These are phyloP conservation scores for Suillus hirtellus DNA, from an alignment of 768 basidiomycete species.

Conservation along the genomic window DNA sequence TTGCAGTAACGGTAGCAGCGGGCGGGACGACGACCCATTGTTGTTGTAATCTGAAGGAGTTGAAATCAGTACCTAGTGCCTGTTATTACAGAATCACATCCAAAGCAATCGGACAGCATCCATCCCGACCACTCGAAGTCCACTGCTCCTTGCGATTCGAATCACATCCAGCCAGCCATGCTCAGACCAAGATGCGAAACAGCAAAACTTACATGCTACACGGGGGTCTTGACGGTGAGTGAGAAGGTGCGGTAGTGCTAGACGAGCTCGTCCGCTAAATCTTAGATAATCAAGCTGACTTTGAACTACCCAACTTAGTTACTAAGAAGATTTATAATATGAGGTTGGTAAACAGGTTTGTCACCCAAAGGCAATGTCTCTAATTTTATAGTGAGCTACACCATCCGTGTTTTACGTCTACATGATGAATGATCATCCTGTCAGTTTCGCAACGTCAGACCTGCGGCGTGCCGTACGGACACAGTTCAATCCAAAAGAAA, in stretches of 20 bases:
- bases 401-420: not conserved
- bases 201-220: not conserved
- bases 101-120: slow-evolving; percentile 2
- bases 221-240: slow-evolving; percentile 5
- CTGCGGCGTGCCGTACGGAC: not conserved
- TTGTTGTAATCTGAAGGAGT: slow-evolving; percentile 31
- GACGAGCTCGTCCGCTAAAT: not conserved
- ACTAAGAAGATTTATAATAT: not conserved
- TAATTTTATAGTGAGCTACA: not conserved
- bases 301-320: not conserved
- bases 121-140: not conserved
- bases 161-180: not conserved
- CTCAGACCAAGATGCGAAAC: not conserved
- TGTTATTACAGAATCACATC: not conserved
- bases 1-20: slow-evolving; percentile 99
- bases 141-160: not conserved
- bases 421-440: not conserved
- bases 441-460: not conserved
- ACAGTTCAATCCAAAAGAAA: not conserved
- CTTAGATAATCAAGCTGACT: slow-evolving; percentile 8
- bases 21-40: slow-evolving; percentile 97
- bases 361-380: not conserved
- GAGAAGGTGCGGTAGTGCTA: not conserved
- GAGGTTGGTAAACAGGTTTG: not conserved
- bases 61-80: not conserved